Conservation (phyloP, 2,329 filamentous ascomycete species). For the Fusarium fujikuroi region DNA sequence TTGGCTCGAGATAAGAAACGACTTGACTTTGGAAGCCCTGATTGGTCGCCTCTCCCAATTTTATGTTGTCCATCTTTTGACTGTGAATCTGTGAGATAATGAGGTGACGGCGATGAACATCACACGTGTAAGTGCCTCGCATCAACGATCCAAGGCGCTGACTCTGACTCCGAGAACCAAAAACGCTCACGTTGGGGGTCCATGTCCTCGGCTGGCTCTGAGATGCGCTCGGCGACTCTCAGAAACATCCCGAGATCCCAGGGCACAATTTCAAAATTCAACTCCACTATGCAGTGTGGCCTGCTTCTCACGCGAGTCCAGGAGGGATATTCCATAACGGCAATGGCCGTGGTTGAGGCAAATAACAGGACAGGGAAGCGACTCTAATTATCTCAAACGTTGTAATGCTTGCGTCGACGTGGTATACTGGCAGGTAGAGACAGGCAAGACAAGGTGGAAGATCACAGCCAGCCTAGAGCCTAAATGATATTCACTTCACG, state of each 20-base stretch:
- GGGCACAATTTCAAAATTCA: conserved; percentile 13
- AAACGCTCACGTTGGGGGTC: conserved; percentile 15
- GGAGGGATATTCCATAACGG: conserved; percentile 18
- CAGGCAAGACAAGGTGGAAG: conserved; percentile 7
- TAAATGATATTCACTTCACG: conserved; percentile 1
- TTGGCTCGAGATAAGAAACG: conserved; percentile 57
- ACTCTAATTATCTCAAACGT: conserved; percentile 22
- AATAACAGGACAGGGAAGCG: conserved; percentile 26
- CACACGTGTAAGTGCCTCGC: conserved; percentile 27
- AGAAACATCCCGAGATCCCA: conserved; percentile 23
- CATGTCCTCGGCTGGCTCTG: conserved; percentile 23
- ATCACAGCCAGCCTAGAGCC: conserved; percentile 22
- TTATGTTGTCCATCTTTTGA: conserved; percentile 56
- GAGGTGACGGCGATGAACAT: conserved; percentile 33
- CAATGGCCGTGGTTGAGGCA: conserved; percentile 20
- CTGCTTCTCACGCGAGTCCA: conserved; percentile 41
- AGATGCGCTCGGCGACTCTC: conserved; percentile 35
- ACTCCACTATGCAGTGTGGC: conserved; percentile 31
- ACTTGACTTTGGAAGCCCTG: conserved; percentile 39
- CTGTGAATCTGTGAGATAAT: conserved; percentile 43
- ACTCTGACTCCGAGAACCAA: conserved; percentile 4
- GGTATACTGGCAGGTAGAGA: conserved; percentile 13
- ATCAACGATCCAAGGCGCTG: conserved; percentile 16
- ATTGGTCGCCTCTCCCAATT: conserved; percentile 53
- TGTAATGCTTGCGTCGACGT: conserved; percentile 19